phyloP scores from a whole-genome alignment of 495 filamentous ascomycete species.

The Penicillium malachiteum region DNA sequence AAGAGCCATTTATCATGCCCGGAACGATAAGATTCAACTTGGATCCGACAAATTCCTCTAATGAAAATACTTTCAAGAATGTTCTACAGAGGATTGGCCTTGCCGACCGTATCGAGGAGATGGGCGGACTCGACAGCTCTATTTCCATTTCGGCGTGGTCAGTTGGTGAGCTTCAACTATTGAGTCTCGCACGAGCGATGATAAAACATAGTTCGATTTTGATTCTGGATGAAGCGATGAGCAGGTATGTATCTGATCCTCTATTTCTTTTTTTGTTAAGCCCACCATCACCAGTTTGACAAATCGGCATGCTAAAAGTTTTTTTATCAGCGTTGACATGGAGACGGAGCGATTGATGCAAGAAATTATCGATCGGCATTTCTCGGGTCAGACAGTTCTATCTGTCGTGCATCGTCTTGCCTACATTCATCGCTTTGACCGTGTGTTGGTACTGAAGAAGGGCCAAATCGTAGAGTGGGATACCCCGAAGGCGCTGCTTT shows the following conservation, averaged over 20 bases:
- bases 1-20: constrained; percentile 53
- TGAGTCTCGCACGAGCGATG: constrained; percentile 23
- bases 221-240: constrained; percentile 32
- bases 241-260: constrained; percentile 23
- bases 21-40: too few species aligned
- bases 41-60: too few species aligned
- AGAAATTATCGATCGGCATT: constrained; percentile 47
- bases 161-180: constrained; percentile 8
- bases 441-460: constrained; percentile 29
- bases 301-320: not conserved
- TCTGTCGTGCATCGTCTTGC: constrained; percentile 54
- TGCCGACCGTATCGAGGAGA: too few species aligned
- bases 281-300: not conserved
- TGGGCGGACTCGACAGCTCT: too few species aligned
- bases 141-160: too few species aligned
- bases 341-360: constrained; percentile 49
- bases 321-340: constrained; percentile 35
- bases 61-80: too few species aligned
- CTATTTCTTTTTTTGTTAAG: not conserved
- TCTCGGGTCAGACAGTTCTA: constrained; percentile 50
- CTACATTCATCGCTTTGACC: constrained; percentile 43
- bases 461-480: constrained; percentile 4
- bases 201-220: constrained; percentile 9
- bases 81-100: too few species aligned
- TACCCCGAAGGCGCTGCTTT: too few species aligned